phyloP scores from a whole-genome alignment of 805 yeast species.

The Metschnikowia continentalis region DNA sequence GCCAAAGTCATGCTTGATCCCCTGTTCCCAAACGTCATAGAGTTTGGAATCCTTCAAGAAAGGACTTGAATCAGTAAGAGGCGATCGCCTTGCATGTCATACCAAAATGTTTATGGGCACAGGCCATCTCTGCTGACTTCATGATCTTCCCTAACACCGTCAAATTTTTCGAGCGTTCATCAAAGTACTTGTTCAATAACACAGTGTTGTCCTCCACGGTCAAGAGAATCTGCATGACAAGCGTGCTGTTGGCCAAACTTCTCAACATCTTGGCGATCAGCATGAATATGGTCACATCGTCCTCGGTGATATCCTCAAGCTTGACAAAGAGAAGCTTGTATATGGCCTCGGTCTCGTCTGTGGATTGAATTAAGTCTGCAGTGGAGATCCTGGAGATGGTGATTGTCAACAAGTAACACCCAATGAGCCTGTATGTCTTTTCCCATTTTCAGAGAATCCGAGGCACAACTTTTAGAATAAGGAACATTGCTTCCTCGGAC shows the following conservation, averaged over 20 bases:
- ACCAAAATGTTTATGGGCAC: conserved; percentile 25
- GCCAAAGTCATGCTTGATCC: conserved; percentile 43
- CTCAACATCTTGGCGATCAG: conserved; percentile 33
- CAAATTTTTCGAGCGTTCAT: conserved; percentile 19
- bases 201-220: conserved; percentile 27
- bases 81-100: conserved; percentile 27
- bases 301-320: conserved; percentile 19
- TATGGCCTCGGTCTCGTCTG: conserved; percentile 30
- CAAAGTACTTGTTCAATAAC: conserved; percentile 26
- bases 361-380: conserved; percentile 32
- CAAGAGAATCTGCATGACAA: conserved; percentile 36
- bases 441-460: conserved; percentile 28
- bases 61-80: conserved; percentile 60
- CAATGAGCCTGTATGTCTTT: conserved; percentile 26
- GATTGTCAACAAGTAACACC: conserved; percentile 37
- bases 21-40: conserved; percentile 54
- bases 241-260: conserved; percentile 30
- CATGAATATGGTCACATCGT: conserved; percentile 29
- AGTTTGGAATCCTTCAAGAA: conserved; percentile 76
- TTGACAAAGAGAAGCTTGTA: conserved; percentile 24
- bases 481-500: conserved; percentile 27
- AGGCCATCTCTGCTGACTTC: conserved; percentile 11
- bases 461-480: conserved; percentile 24
- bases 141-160: conserved; percentile 12
- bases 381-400: conserved; percentile 30